These are phyloP conservation scores for Aspergillus steynii DNA, from an alignment of 495 filamentous ascomycete genomes.

Conservation along the genomic window DNA sequence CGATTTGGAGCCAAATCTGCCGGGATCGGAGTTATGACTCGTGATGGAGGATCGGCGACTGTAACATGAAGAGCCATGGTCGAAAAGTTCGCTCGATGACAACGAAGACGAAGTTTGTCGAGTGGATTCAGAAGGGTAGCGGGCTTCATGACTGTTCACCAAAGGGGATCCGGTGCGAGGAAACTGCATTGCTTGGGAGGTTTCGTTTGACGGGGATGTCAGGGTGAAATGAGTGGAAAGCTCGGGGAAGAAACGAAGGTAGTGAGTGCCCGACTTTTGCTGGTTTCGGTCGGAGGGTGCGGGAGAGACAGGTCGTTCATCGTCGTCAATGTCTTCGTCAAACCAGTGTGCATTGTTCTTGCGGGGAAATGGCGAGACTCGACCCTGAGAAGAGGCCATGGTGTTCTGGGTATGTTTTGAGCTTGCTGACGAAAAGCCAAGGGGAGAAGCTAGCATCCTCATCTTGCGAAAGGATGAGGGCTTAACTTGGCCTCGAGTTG, in stretches of 20 bases:
- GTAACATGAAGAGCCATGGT: conserved; percentile 39
- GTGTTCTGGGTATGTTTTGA: background rate
- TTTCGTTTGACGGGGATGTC: conserved; percentile 21
- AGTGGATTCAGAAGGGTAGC: conserved; percentile 5
- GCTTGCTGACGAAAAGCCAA: background rate
- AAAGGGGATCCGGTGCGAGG: background rate
- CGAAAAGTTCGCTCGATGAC: conserved; percentile 25
- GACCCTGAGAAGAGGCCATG: background rate
- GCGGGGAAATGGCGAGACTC: too few relatives aligned
- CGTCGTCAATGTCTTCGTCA: conserved; percentile 15
- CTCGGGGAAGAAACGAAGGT: conserved; percentile 37
- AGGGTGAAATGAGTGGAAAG: conserved; percentile 30
- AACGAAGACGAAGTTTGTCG: conserved; percentile 20
- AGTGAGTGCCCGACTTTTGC: conserved; percentile 20
- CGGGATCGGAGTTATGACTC: conserved; percentile 25
- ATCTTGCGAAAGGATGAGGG: background rate
- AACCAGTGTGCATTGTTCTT: conserved; percentile 9
- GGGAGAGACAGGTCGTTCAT: conserved; percentile 33
- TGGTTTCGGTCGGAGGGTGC: conserved; percentile 22
- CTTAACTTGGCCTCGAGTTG: too few relatives aligned
- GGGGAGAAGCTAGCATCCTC: conserved; percentile 1
- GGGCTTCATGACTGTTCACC: background rate
- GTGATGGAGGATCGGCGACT: conserved; percentile 36
- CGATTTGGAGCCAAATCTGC: conserved; percentile 15
- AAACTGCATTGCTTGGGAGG: background rate